Evolutionary conservation across 768 basidiomycete species (phyloP), one percentile per base, ranked within the genome.

Genomic region (Amanita thiersii): DNA sequence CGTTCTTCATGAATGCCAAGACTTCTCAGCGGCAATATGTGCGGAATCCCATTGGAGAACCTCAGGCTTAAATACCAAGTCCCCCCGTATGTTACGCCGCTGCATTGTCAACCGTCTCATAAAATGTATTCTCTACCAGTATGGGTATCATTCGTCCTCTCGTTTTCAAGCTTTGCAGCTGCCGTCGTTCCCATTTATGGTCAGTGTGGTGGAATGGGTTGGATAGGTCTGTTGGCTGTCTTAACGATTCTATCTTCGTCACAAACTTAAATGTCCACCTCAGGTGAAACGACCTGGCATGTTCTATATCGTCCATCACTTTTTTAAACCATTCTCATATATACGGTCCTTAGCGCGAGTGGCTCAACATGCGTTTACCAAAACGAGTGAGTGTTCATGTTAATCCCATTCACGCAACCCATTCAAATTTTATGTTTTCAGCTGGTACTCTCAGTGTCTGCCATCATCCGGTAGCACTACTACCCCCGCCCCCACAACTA

Each of bases 121-220:
- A n/a, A n/a, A n/a, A n/a, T n/a, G n/a, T n/a, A n/a, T n/a, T n/a
- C n/a, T n/a, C n/a, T n/a, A n/a, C n/a, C n/a, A n/a, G n/a, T n/a
- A n/a, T n/a, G n/a, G n/a, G 29, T 30, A 9, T 30, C 29, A 9
- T 9, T 30, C 14, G 29, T 30, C 29, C 29, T 30, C 14, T 30
- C 9, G 9, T 14, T 30, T 14, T 30, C 29, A 9, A 14, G 47
- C 21, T 33, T 45, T 24, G 50, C 37, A 26, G 19, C 47, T 11
- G 52, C 52, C 20, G 52, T 21, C 28, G 53, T 54, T 11, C 55
- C 55, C 6, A 25, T 54, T 9, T 56, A 50, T 14, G 54, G 54
- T 11, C 54, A 54, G 42, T 56, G 54, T 30, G 54, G 54, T 18
- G 54, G 54, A 11, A 28, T 11, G 19, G 30, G 23, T 21, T 55